Conservation (phyloP, 2,329 filamentous ascomycete genomes). For the Emergomyces africanus region DNA sequence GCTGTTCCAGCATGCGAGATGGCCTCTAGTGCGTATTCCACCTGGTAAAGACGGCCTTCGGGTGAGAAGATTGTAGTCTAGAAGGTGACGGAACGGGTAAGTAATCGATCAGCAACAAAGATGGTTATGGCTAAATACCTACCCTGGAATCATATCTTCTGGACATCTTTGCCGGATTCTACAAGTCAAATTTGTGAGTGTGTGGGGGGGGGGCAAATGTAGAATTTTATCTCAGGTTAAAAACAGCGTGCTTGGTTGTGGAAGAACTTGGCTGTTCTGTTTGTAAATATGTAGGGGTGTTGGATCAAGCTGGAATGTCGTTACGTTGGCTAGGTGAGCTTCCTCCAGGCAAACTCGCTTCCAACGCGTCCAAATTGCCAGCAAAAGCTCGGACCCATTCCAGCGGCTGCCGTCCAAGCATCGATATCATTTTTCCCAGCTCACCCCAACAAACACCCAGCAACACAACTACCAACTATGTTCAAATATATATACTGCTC, state of each 20-base stretch:
- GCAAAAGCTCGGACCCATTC: constrained; percentile 10
- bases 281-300: not conserved
- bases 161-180: constrained; percentile 54
- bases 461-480: not conserved
- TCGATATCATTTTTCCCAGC: not conserved
- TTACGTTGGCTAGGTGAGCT: not conserved
- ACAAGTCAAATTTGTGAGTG: not conserved
- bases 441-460: not conserved
- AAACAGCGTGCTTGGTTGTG: not conserved
- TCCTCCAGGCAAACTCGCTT: constrained; percentile 13
- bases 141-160: constrained; percentile 96
- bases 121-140: constrained; percentile 19
- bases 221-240: not conserved
- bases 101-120: constrained; percentile 13
- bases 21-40: constrained; percentile 97
- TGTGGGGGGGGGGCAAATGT: not conserved
- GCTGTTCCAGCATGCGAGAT: constrained; percentile 98
- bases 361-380: constrained; percentile 10
- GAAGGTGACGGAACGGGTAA: constrained; percentile 10
- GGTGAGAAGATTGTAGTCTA: constrained; percentile 99
- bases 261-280: not conserved
- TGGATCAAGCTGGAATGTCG: constrained; percentile 1
- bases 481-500: not conserved
- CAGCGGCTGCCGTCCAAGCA: not conserved
- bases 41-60: constrained; percentile 95